Evolutionary conservation across 805 yeast species (phyloP).

Genomic region (Candida ipomoeae): DNA sequence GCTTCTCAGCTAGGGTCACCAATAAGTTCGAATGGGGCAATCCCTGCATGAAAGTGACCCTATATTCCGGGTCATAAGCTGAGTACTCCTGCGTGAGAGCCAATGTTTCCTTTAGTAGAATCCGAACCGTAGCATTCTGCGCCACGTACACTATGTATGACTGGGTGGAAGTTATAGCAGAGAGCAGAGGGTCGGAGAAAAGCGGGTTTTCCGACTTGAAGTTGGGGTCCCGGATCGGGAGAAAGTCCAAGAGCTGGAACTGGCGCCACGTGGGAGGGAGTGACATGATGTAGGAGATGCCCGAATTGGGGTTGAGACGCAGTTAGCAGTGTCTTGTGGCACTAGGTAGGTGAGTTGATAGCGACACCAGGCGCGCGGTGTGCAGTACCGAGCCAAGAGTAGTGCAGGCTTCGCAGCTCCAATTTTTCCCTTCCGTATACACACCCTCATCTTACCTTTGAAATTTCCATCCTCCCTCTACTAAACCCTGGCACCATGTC

Average conservation of each 20-base stretch:
- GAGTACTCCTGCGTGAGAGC: conserved; percentile 46
- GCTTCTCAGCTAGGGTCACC: conserved; percentile 70
- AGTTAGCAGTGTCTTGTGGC: conserved; percentile 1
- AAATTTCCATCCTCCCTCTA: conserved; percentile 1
- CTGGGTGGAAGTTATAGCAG: conserved; percentile 58
- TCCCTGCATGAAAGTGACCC: conserved; percentile 53
- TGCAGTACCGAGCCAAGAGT: not conserved
- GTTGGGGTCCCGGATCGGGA: conserved; percentile 82
- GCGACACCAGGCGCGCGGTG: not conserved
- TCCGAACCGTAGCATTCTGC: conserved; percentile 47
- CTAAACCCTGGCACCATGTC: conserved; percentile 8
- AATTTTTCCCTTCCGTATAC: conserved; percentile 4
- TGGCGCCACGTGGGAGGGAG: conserved; percentile 57
- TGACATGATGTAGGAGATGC: conserved; percentile 11
- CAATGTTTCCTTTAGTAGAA: conserved; percentile 48
- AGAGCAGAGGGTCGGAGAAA: conserved; percentile 73
- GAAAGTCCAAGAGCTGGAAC: conserved; percentile 78
- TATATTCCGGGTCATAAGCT: conserved; percentile 64
- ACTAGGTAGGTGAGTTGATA: not conserved
- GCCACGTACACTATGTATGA: conserved; percentile 59
- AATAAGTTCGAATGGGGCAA: conserved; percentile 49
- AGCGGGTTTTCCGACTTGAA: conserved; percentile 57
- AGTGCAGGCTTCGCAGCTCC: conserved; percentile 3
- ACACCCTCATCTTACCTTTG: conserved; percentile 4
- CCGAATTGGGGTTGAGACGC: not conserved